A percentile compares a stretch with the other conserved stretches of the same genome.
Conservation (phyloP, 257 asterid genomes). For the Salvia splendens region DNA sequence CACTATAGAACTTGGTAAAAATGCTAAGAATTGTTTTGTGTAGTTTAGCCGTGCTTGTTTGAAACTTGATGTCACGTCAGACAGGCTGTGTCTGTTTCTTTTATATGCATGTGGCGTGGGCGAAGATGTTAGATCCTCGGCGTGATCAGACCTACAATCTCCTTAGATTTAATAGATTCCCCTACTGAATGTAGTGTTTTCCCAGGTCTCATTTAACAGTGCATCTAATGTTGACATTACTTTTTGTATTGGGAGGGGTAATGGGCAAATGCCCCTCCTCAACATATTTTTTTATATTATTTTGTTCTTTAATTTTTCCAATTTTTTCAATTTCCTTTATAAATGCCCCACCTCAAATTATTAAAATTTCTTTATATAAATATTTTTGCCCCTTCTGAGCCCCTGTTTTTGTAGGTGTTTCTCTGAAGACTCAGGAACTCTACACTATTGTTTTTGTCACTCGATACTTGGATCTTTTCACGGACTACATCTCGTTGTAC, state of each 20-base stretch:
- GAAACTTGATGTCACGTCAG: background rate
- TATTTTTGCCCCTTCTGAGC: too few relatives aligned
- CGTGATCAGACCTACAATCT: background rate
- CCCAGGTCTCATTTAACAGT: background rate
- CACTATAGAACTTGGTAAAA: background rate
- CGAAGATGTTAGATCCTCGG: background rate
- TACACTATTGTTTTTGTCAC: conserved; percentile 78
- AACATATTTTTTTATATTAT: too few relatives aligned
- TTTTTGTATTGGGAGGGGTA: background rate
- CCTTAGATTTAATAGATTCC: background rate
- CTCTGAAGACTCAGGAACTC: conserved; percentile 87
- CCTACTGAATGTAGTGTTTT: background rate
- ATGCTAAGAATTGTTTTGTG: background rate
- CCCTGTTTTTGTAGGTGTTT: conserved; percentile 79
- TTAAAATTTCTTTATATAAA: too few relatives aligned
- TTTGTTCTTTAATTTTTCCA: too few relatives aligned
- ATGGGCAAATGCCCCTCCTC: too few relatives aligned
- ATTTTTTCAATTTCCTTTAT: too few relatives aligned
- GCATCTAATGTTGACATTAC: conserved; percentile 27
- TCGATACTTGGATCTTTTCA: conserved; percentile 83
- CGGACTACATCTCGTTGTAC: conserved; percentile 68
- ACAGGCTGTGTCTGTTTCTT: background rate
- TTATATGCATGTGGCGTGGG: background rate
- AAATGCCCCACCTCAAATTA: too few relatives aligned
- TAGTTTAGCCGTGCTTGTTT: background rate